phyloP scores from a whole-genome alignment of 2,329 filamentous ascomycete species.

The Fusarium gaditjirri region DNA sequence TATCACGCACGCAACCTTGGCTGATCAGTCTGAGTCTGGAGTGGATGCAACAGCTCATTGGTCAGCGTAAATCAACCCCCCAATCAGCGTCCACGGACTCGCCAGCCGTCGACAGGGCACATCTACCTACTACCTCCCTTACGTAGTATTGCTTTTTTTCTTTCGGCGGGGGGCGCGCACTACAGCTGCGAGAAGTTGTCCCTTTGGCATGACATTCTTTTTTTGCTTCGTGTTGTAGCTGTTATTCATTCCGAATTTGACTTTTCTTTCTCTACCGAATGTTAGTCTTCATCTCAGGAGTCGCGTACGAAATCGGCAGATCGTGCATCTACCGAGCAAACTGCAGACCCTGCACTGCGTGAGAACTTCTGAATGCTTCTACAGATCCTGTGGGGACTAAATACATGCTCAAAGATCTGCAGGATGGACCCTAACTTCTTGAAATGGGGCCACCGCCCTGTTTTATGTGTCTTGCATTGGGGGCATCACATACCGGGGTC shows the following conservation, averaged over 20 bases:
- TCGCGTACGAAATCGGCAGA: not conserved
- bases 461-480: not conserved
- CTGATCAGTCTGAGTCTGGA: no score
- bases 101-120: not conserved
- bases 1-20: no score
- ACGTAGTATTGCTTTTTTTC: no score
- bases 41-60: not conserved
- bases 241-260: not conserved
- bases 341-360: not conserved
- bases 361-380: fast-evolving
- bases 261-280: not conserved
- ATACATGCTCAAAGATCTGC: not conserved
- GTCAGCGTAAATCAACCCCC: fast-evolving
- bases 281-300: not conserved
- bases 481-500: not conserved
- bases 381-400: not conserved
- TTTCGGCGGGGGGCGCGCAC: not conserved
- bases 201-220: not conserved
- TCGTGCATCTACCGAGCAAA: not conserved
- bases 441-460: not conserved
- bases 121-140: no score
- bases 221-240: not conserved
- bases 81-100: not conserved
- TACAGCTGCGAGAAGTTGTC: not conserved
- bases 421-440: fast-evolving